Evolutionary conservation across 1,139 yeast species (phyloP), one percentile per base, ranked within the genome.

Genomic region (Candida sanyaensis): DNA sequence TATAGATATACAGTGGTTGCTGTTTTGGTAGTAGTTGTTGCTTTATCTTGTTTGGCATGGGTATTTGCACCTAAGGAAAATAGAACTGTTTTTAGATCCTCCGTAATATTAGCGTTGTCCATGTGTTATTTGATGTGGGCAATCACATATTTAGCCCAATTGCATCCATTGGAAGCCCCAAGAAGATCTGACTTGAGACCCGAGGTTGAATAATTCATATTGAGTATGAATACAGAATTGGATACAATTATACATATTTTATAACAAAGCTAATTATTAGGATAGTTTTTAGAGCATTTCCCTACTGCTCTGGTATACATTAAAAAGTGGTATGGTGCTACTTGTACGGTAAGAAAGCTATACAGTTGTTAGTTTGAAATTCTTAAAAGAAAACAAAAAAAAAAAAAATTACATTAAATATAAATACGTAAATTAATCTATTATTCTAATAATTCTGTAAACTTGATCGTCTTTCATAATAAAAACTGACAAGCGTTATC

Each of bases 61-160:
- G 69, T 73, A 41, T 77, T 77, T 61, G 83, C 86, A 13, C 86
- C 87, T 30, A 79, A 78, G 60, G 77, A 78, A 51, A 83, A 80
- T 59, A 73, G 74, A 51, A 77, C 84, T 31, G 97, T 92, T 41
- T 91, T 96, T 95, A 82, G 97, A 71, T 88, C 96, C 47, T 88
- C 97, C 10, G 83, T 91, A 43, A 84, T 86, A 47, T 76, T 92
- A 55, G 81, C 92, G 4, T 68, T 92, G 62, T 84, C 96, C 23
- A 88, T 91, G 96, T 87, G 91, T 75, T 91, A 80, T 66, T 76
- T 91, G 62, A 88, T 91, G 96, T 90, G 97, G 97, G 97, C 96
- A 28, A 84, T 89, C 57, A 89, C 97, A 6, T 89, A 88, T 61
- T 70, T 89, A 55, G 82, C 85, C 31, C 95, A 87, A 61, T 71